Base-by-base conservation (phyloP, 176 grass and related monocot genomes). In the Triticum aestivum region DNA sequence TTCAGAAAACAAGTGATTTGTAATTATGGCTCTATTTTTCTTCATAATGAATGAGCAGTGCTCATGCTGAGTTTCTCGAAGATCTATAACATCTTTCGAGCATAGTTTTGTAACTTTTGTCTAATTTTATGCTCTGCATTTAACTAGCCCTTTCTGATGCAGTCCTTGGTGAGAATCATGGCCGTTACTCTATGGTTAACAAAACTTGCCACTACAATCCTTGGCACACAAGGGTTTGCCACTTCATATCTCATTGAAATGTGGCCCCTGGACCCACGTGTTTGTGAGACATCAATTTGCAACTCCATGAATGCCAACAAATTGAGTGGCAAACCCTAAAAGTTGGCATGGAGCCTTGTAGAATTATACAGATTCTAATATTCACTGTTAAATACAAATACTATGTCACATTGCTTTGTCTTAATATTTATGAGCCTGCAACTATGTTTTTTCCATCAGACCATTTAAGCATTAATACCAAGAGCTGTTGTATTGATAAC, bases 131-230 rank as follows among this genome's bases (percentile, higher is more conserved):
- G 45, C 26, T 24, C 8, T 39, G n/a, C 58, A 45, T 72, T 86
- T 64, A 81, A 75, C 14, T 32, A 77, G 49, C n/a, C 72, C 80
- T 37, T 65, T 78, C 21, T 39, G 39, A 82, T 78, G 44, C 17
- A 38, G 69, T 70, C 20, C 20, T 37, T 65, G 33, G 84, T 81
- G 23, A 82, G 58, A 65, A 39, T 74, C 56, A 23, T 76, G 58
- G 0, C 15, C 3, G 65, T 58, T 70, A 77, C 64, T 77, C 18
- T 56, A 65, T 24, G 11, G 30, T n/a, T 4, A 26, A 26, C 8
- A 0, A 23, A n/a, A 23, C 39, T 49, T 73, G 39, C 71, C 12
- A 73, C n/a, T 47, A 23, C n/a, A 73, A 17, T 74, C 23, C 1
- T 49, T 49, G 12, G 72, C 13, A 18, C 14, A 13, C 27, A 75